Evolutionary conservation across 208 protist genomes (phyloP).

Genomic region (Acanthamoeba rhysodes): DNA sequence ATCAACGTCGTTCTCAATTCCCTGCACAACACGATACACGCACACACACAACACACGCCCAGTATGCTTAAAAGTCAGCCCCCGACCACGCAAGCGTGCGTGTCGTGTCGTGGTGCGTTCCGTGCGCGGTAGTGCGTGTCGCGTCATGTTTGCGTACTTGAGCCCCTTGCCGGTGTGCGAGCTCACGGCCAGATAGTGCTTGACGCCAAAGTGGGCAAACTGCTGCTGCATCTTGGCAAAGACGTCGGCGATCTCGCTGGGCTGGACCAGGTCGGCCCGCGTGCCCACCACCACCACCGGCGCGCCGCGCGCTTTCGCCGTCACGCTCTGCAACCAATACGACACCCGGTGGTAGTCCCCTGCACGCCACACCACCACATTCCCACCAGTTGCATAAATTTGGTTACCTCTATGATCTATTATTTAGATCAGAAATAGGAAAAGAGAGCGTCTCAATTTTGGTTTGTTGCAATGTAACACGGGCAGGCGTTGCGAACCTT

Average conservation of each 20-base stretch:
- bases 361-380: background rate
- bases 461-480: background rate
- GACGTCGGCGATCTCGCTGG: background rate
- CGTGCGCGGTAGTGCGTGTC: no score
- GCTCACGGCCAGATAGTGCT: conserved; percentile 53
- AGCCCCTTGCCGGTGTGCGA: conserved; percentile 45
- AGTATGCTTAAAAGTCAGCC: background rate
- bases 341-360: conserved; percentile 35
- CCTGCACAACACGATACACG: background rate
- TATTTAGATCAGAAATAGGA: no score
- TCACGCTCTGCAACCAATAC: conserved; percentile 75
- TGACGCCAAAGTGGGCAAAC: conserved; percentile 71
- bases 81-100: no score
- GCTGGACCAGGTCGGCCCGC: background rate
- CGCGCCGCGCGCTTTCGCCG: conserved; percentile 30
- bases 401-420: no score
- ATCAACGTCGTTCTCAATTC: conserved; percentile 25
- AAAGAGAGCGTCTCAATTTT: no score
- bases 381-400: no score
- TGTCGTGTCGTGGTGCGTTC: no score
- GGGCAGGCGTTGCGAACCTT: background rate
- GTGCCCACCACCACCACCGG: conserved; percentile 71
- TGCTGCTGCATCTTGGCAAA: conserved; percentile 71
- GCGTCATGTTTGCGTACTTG: background rate
- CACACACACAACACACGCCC: no score